Evolutionary conservation across 345 rosid genomes (phyloP).

Genomic region (Boechera retrofracta): DNA sequence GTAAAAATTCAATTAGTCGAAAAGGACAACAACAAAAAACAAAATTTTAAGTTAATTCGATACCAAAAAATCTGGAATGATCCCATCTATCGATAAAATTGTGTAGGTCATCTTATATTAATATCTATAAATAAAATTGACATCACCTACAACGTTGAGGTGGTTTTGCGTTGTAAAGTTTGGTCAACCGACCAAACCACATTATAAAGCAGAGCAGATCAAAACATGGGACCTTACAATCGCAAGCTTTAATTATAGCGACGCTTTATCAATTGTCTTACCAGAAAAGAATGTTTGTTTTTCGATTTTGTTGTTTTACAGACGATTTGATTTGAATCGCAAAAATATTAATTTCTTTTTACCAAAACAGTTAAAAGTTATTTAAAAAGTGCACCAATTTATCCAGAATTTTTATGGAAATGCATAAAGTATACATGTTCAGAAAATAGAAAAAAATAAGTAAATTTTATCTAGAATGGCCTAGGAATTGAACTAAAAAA

Average conservation of each 20-base stretch:
- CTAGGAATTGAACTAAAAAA: too few relatives aligned
- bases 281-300: constrained; percentile 17
- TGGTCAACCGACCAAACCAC: constrained; percentile 45
- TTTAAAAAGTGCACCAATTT: not conserved
- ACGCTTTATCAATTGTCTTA: constrained; percentile 27
- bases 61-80: not conserved
- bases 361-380: constrained; percentile 19
- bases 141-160: constrained; percentile 17
- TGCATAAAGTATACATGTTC: not conserved
- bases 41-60: not conserved
- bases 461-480: too few relatives aligned
- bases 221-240: constrained; percentile 40
- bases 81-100: not conserved
- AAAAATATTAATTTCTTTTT: constrained; percentile 2
- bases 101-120: not conserved
- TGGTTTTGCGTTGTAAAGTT: constrained; percentile 40
- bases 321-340: constrained; percentile 6
- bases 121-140: not conserved
- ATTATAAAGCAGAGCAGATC: constrained; percentile 38
- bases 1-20: not conserved
- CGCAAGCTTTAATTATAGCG: constrained; percentile 24
- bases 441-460: not conserved
- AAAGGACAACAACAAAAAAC: not conserved
- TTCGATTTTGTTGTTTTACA: constrained; percentile 17
- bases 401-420: not conserved